Conservation (phyloP, 192 early-diverging fungal species). For the Gryganskiella cystojenkinii region DNA sequence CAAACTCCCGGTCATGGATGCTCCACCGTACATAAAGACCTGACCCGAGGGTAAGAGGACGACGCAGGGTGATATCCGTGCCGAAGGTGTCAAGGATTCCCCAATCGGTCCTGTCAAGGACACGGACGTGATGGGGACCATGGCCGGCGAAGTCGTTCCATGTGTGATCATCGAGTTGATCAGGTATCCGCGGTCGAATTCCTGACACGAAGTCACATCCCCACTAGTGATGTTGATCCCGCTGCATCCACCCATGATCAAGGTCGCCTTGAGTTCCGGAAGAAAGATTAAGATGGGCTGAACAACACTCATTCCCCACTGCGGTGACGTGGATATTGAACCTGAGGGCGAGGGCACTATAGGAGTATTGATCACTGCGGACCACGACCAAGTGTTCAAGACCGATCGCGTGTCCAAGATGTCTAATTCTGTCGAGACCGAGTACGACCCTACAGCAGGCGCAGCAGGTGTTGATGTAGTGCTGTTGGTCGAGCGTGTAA, state of each 20-base stretch:
- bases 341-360: background rate
- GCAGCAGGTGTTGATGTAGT: background rate
- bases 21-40: conserved; percentile 48
- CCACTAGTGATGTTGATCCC: background rate
- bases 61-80: conserved; percentile 21
- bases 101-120: background rate
- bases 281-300: conserved; percentile 33
- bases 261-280: conserved; percentile 1
- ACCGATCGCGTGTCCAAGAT: conserved; percentile 11
- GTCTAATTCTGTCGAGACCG: conserved; percentile 25
- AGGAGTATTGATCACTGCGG: background rate
- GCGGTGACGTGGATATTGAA: background rate
- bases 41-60: conserved; percentile 18
- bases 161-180: conserved; percentile 8
- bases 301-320: background rate
- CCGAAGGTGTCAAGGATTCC: background rate
- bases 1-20: background rate
- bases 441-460: background rate
- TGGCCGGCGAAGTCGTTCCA: background rate
- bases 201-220: background rate
- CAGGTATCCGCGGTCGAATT: conserved; percentile 18
- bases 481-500: background rate
- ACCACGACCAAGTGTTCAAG: conserved; percentile 15
- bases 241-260: conserved; percentile 36
- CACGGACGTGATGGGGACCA: background rate